Conservation (phyloP, 495 filamentous ascomycete species). For the Tirmania nivea region DNA sequence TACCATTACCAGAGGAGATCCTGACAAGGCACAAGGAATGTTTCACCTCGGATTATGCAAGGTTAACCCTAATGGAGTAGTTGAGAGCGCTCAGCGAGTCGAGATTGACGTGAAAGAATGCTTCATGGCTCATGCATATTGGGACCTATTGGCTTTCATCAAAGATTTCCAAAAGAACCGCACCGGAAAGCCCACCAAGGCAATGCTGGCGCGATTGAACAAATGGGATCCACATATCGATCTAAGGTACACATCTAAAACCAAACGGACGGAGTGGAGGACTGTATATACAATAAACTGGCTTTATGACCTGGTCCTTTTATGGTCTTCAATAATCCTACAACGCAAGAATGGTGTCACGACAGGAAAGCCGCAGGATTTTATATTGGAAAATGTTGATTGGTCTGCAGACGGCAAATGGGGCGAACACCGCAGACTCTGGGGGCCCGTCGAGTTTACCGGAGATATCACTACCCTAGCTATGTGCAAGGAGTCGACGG, state of each 20-base stretch:
- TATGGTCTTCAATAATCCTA: conserved; percentile 24
- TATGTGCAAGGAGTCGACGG: conserved; percentile 23
- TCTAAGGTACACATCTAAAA: conserved; percentile 20
- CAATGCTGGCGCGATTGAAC: conserved; percentile 21
- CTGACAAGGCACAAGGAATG: conserved; percentile 18
- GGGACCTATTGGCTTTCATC: conserved; percentile 27
- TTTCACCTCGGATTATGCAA: conserved; percentile 10
- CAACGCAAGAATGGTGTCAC: conserved; percentile 11
- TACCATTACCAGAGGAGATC: conserved; percentile 21
- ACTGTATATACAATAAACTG: conserved; percentile 29
- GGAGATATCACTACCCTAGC: conserved; percentile 21
- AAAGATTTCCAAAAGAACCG: conserved; percentile 26
- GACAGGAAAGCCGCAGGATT: conserved; percentile 1
- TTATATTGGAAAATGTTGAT: conserved; percentile 19
- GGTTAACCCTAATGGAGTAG: conserved; percentile 3
- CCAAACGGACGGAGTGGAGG: conserved; percentile 25
- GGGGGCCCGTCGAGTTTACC: conserved; percentile 24
- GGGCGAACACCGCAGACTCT: conserved; percentile 20
- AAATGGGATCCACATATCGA: conserved; percentile 28
- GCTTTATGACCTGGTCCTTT: conserved; percentile 29
- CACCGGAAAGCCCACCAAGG: conserved; percentile 27
- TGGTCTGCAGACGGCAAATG: conserved; percentile 19
- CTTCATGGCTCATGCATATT: conserved; percentile 24
- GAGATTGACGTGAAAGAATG: conserved; percentile 23
- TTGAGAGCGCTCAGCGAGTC: conserved; percentile 5